Evolutionary conservation across 1,284 basidiomycete species (phyloP), one percentile per base, ranked within the genome.

Genomic region (Cryptococcus sp.): DNA sequence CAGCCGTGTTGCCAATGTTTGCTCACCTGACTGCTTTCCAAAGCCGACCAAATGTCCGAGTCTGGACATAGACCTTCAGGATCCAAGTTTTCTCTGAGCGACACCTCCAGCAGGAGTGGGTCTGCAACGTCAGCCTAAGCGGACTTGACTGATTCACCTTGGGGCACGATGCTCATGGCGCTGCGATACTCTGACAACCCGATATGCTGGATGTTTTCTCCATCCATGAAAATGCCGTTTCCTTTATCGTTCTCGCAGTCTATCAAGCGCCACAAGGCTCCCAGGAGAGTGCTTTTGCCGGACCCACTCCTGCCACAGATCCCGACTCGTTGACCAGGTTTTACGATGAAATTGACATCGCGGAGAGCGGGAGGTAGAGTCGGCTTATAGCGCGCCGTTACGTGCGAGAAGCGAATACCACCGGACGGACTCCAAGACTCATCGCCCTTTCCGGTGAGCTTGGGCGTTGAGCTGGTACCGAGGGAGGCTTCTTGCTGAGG

Each of bases 221-320:
- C 86, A 69, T 91, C 89, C 52, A 93, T 86, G 39, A 80, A 76
- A 58, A 93, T 86, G n/a, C 68, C 73, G 0, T 89, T 89, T 0
- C 75, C 74, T 1, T 52, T 47, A n/a, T 22, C 54, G 17, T 50
- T 52, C 13, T 62, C 64, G 7, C 51, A 29, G 71, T 89, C 87
- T 38, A 87, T 85, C 55, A 86, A 83, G 17, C 88, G 86, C 75
- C 91, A 85, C 7, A 91, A 80, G 0, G 77, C 77, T 45, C 75
- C 87, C 49, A 91, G 72, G 25, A 81, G 60, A 20, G 56, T 64
- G 41, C 59, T 62, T 52, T 66, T 67, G 26, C 67, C 76, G 57
- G 66, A 67, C 38, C 79, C 79, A 0, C 80, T 81, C 3, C 78
- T 62, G 1, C 81, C 81, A 43, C 80, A 79, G 37, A 82, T 77